phyloP scores from a whole-genome alignment of 2,329 filamentous ascomycete species.

The Clarireedia hainanense region DNA sequence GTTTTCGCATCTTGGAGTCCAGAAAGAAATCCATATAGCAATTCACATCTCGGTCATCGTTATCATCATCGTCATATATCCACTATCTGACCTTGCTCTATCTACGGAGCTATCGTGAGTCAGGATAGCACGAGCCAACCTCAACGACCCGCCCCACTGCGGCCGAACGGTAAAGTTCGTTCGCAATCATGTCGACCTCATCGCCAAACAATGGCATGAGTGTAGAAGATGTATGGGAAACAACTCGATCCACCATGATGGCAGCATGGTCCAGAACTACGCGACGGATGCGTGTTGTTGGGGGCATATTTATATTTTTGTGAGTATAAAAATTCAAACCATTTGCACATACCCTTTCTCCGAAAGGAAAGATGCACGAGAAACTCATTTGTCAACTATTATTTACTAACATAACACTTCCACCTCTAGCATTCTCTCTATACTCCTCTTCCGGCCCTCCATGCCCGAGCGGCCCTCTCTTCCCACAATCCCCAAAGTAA shows the following conservation, averaged over 20 bases:
- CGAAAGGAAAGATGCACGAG: no score
- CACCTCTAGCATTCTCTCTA: conserved; percentile 16
- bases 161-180: neutral
- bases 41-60: no score
- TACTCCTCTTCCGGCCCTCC: conserved; percentile 19
- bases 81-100: no score
- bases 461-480: conserved; percentile 16
- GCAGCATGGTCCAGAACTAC: conserved; percentile 26
- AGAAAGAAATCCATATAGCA: no score
- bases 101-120: no score
- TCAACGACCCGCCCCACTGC: neutral
- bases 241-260: conserved; percentile 14
- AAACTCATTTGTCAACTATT: no score
- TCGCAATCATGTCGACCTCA: conserved; percentile 16
- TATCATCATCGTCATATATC: no score
- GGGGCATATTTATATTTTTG: conserved; percentile 21
- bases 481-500: conserved; percentile 11
- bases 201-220: conserved; percentile 20
- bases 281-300: conserved; percentile 23
- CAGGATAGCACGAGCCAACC: neutral
- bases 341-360: neutral
- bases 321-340: conserved; percentile 10
- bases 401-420: conserved; percentile 3
- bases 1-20: no score
- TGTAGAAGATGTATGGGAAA: conserved; percentile 26